Base-by-base conservation (phyloP, 306 rosid genomes). In the Castanospermum australe region DNA sequence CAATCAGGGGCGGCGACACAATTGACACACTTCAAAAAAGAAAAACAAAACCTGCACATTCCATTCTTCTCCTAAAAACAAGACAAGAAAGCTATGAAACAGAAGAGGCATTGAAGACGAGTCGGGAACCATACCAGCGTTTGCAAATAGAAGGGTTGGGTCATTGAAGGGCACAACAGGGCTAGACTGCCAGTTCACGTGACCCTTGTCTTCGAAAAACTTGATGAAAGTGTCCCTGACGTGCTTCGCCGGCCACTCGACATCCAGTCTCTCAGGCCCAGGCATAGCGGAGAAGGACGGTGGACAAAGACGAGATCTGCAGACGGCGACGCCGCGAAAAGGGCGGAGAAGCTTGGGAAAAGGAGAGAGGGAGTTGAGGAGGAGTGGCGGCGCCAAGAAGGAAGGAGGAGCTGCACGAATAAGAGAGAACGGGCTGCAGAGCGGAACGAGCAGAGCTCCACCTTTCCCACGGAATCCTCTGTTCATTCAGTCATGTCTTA, bases 161-260 rank as follows among this genome's bases (percentile, higher is more conserved):
- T 94, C 97, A 30, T 92, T 94, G 87, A 78, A 78, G 25, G 99
- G 99, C 1, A 94, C 99, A 15, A 94, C 99, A 0, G 97, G 97
- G 81, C 99, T 94, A 18, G 97, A 92, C 80, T 77, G 79, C 88
- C 87, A 88, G 77, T 47, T 1, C 0, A 82, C 89, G 48, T 94
- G 99, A 8, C 38, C 75, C 84, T 88, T 91, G 14, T 73, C 88
- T 61, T 87, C 68, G 80, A 94, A 94, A 79, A 88, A 94, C 0
- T 68, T 22, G 5, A 86, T 0, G 87, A 59, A 86, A 10, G 85
- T 86, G 71, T 61, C 79, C 64, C 87, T 86, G n/a, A 86, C 81
- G 50, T 79, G 85, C 17, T 83, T 80, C 14, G 83, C 89, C 62
- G 85, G 68, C 89, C 89, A 86, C 67, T 80, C 75, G 51, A 51